Evolutionary conservation across 768 basidiomycete genomes (phyloP).

Genomic region (Suillus plorans): DNA sequence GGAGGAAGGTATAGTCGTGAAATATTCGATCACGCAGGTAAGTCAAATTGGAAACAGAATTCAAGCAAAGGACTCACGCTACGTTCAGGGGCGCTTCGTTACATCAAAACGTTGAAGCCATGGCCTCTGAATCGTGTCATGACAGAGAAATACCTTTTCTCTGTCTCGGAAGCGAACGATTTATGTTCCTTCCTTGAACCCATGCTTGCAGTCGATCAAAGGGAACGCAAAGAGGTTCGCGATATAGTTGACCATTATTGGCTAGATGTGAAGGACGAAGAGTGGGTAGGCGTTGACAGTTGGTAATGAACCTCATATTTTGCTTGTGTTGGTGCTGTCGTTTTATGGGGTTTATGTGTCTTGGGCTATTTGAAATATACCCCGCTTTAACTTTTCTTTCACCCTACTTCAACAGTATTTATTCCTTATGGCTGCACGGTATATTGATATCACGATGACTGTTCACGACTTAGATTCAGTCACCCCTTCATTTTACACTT

Average conservation of each 20-base stretch:
- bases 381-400: conserved; percentile 2
- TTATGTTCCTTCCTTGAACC: conserved; percentile 71
- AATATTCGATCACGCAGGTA: conserved; percentile 74
- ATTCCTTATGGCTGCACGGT: background rate
- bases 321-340: background rate
- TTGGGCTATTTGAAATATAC: conserved; percentile 12
- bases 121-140: conserved; percentile 86
- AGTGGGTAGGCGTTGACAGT: conserved; percentile 24
- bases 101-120: conserved; percentile 71
- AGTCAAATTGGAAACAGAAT: conserved; percentile 20
- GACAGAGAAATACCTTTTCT: conserved; percentile 84
- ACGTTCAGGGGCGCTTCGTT: conserved; percentile 59
- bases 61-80: conserved; percentile 12
- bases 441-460: background rate
- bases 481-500: background rate
- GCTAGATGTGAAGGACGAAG: conserved; percentile 47
- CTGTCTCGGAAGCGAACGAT: conserved; percentile 52
- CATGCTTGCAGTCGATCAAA: conserved; percentile 73
- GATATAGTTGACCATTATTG: conserved; percentile 78
- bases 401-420: conserved; percentile 2
- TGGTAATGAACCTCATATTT: conserved; percentile 24
- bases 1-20: conserved; percentile 84
- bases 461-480: background rate
- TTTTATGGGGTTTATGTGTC: background rate
- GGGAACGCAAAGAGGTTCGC: conserved; percentile 64